Percentiles rank a stretch among this genome's conserved stretches.
phyloP scores from a whole-genome alignment of 129 eudicot species.

The Tagetes patula region DNA sequence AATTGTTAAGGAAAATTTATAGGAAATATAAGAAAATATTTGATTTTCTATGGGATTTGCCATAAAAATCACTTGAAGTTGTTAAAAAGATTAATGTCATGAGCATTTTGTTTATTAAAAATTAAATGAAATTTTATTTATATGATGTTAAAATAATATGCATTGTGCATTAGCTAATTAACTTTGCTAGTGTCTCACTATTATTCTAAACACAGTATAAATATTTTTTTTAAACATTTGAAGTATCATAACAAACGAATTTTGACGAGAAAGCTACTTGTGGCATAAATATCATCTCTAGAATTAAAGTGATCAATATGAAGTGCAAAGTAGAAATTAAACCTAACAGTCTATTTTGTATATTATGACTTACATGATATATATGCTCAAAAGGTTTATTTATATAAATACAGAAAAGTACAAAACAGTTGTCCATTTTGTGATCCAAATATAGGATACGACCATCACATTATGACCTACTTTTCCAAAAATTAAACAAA shows the following conservation, averaged over 20 bases:
- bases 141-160: neutral
- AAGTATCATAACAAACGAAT: constrained; percentile 5
- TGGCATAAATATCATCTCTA: neutral
- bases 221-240: neutral
- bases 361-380: neutral
- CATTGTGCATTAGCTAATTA: neutral
- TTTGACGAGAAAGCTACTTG: neutral
- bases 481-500: neutral
- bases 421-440: neutral
- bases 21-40: too few relatives aligned
- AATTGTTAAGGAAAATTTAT: too few relatives aligned
- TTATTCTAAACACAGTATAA: neutral
- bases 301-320: neutral
- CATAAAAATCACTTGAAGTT: too few relatives aligned
- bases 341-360: neutral
- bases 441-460: neutral
- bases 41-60: too few relatives aligned
- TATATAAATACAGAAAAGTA: neutral
- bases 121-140: too few relatives aligned
- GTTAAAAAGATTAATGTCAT: too few relatives aligned
- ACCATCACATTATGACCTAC: neutral
- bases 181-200: neutral
- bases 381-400: neutral
- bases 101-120: too few relatives aligned
- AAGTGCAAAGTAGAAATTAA: neutral